These are phyloP conservation scores for Aristolochia contorta DNA, from an alignment of 164 flowering plant species.

Conservation along the genomic window DNA sequence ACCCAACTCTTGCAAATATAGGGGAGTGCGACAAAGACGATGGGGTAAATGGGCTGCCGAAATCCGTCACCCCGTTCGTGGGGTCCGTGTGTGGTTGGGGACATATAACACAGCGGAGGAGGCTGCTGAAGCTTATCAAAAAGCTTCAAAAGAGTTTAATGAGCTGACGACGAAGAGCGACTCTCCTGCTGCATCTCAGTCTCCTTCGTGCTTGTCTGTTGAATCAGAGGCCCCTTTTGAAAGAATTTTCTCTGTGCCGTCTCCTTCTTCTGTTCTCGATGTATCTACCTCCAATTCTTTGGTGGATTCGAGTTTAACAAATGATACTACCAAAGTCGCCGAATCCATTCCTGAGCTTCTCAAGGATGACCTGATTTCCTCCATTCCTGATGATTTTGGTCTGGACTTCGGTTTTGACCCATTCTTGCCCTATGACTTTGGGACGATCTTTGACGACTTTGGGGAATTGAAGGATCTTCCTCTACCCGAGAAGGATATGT, in stretches of 20 bases:
- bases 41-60: slow-evolving; percentile 99
- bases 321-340: background rate
- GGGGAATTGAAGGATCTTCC: slow-evolving; percentile 32
- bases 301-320: background rate
- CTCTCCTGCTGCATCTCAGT: slow-evolving; percentile 15
- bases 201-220: slow-evolving; percentile 22
- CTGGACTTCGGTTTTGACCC: slow-evolving; percentile 35
- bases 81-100: slow-evolving; percentile 73
- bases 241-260: slow-evolving; percentile 29
- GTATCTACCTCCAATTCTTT: slow-evolving; percentile 26
- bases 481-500: slow-evolving; percentile 24
- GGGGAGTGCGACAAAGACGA: slow-evolving; percentile 70
- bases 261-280: slow-evolving; percentile 48
- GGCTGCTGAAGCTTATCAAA: slow-evolving; percentile 61
- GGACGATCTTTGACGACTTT: slow-evolving; percentile 23
- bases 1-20: slow-evolving; percentile 21
- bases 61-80: slow-evolving; percentile 65
- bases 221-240: slow-evolving; percentile 29
- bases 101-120: slow-evolving; percentile 71
- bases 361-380: slow-evolving; percentile 15
- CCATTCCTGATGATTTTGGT: slow-evolving; percentile 27
- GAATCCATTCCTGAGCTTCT: slow-evolving; percentile 15
- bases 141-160: slow-evolving; percentile 23
- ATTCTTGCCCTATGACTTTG: slow-evolving; percentile 25
- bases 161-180: slow-evolving; percentile 20